Percentiles rank a stretch among this genome's conserved stretches.
Conservation (phyloP, 257 asterid species). For the Petrea volubilis region DNA sequence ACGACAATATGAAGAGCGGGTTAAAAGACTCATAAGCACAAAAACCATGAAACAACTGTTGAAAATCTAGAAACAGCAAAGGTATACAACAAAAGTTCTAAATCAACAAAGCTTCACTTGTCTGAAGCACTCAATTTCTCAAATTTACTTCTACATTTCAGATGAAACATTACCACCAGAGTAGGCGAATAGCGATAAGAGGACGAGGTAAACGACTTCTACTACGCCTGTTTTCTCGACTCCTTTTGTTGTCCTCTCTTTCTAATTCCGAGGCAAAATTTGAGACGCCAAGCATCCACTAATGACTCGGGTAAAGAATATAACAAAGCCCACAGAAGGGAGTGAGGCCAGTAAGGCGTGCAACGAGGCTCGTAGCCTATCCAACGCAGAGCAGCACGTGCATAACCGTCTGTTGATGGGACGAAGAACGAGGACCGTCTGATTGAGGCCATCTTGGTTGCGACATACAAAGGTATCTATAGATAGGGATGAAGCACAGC, state of each 20-base stretch:
- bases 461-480: conserved; percentile 81
- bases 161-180: no score
- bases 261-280: conserved; percentile 54
- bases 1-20: no score
- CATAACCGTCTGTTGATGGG: conserved; percentile 75
- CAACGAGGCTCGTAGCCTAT: conserved; percentile 79
- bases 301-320: conserved; percentile 49
- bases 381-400: conserved; percentile 63
- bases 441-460: conserved; percentile 88
- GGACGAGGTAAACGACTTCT: not conserved
- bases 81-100: not conserved
- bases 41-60: no score
- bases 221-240: conserved; percentile 60
- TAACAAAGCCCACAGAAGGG: conserved; percentile 60
- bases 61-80: no score
- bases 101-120: not conserved
- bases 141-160: not conserved
- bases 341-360: conserved; percentile 88
- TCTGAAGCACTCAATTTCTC: not conserved
- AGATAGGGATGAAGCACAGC: conserved; percentile 4
- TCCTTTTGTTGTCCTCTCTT: conserved; percentile 72
- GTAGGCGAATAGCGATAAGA: no score
- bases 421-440: conserved; percentile 73
- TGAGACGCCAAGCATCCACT: conserved; percentile 72
- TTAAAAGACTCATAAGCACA: no score